Evolutionary conservation across 495 filamentous ascomycete species (phyloP).

Genomic region (Penicillium cinerascens): DNA sequence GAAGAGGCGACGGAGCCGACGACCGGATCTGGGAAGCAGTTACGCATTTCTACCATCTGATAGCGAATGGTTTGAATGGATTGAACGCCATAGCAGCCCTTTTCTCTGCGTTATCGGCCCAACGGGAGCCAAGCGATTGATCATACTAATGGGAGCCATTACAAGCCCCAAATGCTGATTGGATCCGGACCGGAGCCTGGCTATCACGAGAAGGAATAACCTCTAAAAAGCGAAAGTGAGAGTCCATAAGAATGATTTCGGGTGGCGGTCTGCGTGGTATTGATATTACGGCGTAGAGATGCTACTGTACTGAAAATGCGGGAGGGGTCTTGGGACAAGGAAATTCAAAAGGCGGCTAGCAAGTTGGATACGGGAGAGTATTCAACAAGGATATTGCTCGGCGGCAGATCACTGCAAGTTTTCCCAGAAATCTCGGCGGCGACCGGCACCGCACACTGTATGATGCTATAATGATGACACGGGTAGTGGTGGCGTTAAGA

Average conservation of each 20-base stretch:
- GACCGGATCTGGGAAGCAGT: conserved; percentile 12
- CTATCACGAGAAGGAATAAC: conserved; percentile 3
- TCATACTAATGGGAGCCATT: conserved; percentile 21
- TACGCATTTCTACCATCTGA: conserved; percentile 10
- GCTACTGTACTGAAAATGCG: background rate
- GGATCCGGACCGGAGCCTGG: conserved; percentile 3
- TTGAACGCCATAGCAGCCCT: background rate
- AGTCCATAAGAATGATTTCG: background rate
- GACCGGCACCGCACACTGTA: conserved; percentile 18
- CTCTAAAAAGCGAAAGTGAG: background rate
- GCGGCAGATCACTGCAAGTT: background rate
- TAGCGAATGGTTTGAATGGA: conserved; percentile 9
- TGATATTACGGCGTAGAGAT: background rate
- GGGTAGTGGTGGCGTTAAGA: conserved; percentile 20
- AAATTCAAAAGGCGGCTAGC: background rate
- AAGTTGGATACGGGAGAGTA: background rate
- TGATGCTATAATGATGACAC: conserved; percentile 33
- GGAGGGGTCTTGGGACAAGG: background rate
- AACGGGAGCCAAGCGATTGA: conserved; percentile 24
- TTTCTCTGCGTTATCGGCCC: conserved; percentile 25
- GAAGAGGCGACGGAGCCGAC: conserved; percentile 2
- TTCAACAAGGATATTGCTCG: background rate
- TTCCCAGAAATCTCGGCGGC: conserved; percentile 13
- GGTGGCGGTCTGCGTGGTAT: conserved; percentile 13
- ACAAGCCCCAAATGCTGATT: conserved; percentile 23